Evolutionary conservation across 2,329 filamentous ascomycete species (phyloP), one percentile per base, ranked within the genome.

Genomic region (Meredithiella fracta): DNA sequence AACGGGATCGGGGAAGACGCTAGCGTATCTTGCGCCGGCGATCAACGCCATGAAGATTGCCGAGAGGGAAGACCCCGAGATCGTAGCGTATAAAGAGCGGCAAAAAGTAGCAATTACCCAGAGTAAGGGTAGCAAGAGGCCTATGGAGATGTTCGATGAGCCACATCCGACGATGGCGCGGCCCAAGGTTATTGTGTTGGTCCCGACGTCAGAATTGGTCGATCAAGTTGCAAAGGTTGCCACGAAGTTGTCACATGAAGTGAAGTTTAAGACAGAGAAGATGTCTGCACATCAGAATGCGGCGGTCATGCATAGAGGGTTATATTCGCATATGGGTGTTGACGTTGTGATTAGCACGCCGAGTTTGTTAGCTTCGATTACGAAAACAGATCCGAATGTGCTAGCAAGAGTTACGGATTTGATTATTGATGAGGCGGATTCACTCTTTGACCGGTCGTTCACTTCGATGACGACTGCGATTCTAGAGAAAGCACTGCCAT

Each of bases 1-100:
- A 72, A 98, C 92, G 0, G 92, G 92, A 11, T 97, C 92, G 0
- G 92, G 92, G 59, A 98, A 98, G 73, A 98, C 92, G 1, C 73
- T 98, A 60, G 88, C 92, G 7, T 98, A 98, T 65, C 72, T 97
- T 3, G 69, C 96, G 3, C 94, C 92, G 0, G 77, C 83, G 15
- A 74, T 98, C 54, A 82, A 98, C 68, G 85, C 86, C 7, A 69
- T 98, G 63, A 98, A 98, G 70, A 72, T 79, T 34, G 81, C 80
- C 4, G 86, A 91, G 64, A 72, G 73, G 0, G 67, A 71, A 11
- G 83, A 89, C 60, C 66, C 67, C 1, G 74, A 76, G 1, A 72
- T 80, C 15, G 74, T 79, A 56, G 73, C 77, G 1, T 80, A 81
- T 59, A 75, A 77, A 54, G 68, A 75, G 63, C 72, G 73, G 55